These are phyloP conservation scores for Ceratonia siliqua DNA, from an alignment of 306 rosid species.

Conservation along the genomic window DNA sequence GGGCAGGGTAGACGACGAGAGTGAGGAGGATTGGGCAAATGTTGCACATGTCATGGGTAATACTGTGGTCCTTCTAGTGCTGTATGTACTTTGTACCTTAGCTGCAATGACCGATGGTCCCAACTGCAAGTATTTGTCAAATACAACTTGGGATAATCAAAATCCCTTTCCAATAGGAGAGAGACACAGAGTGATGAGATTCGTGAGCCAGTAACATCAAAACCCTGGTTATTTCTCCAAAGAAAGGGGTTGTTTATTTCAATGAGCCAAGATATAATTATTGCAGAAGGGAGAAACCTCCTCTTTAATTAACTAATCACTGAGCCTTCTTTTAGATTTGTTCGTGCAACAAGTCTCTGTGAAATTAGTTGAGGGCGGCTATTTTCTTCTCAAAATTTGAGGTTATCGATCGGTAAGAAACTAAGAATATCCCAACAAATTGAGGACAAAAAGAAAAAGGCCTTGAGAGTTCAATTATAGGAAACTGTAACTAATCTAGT, in stretches of 20 bases:
- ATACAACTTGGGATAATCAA: not conserved
- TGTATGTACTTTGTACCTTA: not conserved
- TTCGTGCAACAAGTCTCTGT: too few species aligned
- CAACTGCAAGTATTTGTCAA: not conserved
- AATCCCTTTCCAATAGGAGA: constrained; percentile 14
- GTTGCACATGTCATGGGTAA: constrained; percentile 6
- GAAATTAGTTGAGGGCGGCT: not conserved
- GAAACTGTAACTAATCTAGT: too few species aligned
- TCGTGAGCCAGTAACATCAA: not conserved
- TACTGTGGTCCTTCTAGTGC: not conserved
- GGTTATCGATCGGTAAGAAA: not conserved
- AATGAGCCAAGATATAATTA: not conserved
- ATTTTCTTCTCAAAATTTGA: too few species aligned
- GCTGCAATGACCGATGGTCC: constrained; percentile 10
- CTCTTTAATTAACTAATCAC: not conserved
- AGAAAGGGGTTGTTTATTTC: too few species aligned
- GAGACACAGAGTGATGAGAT: not conserved
- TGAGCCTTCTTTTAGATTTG: too few species aligned
- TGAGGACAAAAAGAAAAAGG: too few species aligned
- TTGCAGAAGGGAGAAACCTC: not conserved
- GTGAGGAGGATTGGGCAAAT: not conserved
- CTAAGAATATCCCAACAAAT: too few species aligned
- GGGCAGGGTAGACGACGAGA: not conserved
- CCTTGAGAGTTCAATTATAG: too few species aligned
- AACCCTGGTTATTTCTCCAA: not conserved